Evolutionary conservation across 805 yeast genomes (phyloP), one percentile per base, ranked within the genome.

Genomic region (Yamadazyma kitorensis): DNA sequence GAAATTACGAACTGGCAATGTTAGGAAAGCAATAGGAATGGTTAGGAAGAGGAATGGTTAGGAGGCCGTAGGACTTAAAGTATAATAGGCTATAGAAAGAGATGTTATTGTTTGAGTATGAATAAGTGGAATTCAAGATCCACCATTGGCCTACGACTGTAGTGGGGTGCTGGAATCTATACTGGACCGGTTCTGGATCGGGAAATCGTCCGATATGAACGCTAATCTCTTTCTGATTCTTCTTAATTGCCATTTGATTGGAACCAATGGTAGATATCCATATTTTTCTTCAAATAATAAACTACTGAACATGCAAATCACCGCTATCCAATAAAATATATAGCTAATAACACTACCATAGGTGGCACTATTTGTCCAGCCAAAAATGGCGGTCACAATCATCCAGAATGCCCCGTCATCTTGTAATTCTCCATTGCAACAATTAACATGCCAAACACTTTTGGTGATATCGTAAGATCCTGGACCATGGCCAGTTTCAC

Each of bases 321-420:
- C 68, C 3, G 60, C 55, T 1, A 64, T 19, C 97, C 96, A 88
- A 57, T 82, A 88, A 1, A 68, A 36, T 41, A 75, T 72, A 61
- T 88, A 88, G 31, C 88, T 75, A 4, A 72, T 55, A 1, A 88
- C 88, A 14, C 95, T 84, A 4, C 94, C 95, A 52, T 82, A 86
- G 0, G 97, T 88, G 3, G 96, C 96, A 43, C 89, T 78, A 55
- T 88, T 88, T 10, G 93, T 87, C 97, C 97, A 88, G 2, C 97
- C 97, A 32, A 88, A 71, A 4, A 88, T 67, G 1, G 95, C 96
- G 22, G 89, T 86, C 49, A 85, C 70, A 22, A 88, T 66, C 95
- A 87, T 86, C 95, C 95, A 88, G 20, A 81, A 78, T 4, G 45
- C 40, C 3, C 48, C 48, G 4, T 95, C 95, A 51, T 88, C 96